Evolutionary conservation across 345 rosid species (phyloP).

Genomic region (Boechera divaricarpa): DNA sequence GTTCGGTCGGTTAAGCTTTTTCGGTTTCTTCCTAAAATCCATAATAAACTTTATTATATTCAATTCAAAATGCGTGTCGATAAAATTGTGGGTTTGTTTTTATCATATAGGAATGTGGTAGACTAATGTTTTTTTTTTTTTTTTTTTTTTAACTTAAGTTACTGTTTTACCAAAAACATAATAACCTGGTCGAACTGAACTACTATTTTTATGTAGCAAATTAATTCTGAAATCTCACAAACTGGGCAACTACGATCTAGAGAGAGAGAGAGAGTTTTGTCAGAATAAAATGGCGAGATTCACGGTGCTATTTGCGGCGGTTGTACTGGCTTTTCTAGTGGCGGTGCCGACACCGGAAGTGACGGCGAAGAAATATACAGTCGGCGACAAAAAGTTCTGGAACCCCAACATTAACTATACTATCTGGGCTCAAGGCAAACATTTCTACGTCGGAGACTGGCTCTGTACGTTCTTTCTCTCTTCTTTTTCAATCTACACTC

Average conservation of each 20-base stretch:
- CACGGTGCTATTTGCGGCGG: constrained; percentile 40
- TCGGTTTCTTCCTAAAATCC: too few species aligned
- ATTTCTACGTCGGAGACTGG: constrained; percentile 91
- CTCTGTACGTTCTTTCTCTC: constrained; percentile 64
- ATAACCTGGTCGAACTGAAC: not conserved
- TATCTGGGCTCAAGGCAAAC: constrained; percentile 72
- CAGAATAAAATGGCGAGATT: constrained; percentile 35
- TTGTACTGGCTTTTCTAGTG: constrained; percentile 46
- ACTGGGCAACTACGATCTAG: constrained; percentile 6
- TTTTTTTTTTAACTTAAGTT: too few species aligned
- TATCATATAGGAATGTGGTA: too few species aligned
- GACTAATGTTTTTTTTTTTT: too few species aligned
- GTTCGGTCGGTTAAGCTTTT: too few species aligned
- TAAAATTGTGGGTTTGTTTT: too few species aligned
- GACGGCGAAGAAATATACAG: constrained; percentile 56
- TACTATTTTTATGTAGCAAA: not conserved
- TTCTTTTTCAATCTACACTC: constrained; percentile 3
- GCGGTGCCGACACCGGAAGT: constrained; percentile 54
- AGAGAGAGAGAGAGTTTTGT: not conserved
- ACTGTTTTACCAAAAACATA: too few species aligned
- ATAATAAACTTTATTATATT: too few species aligned
- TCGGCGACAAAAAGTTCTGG: constrained; percentile 59
- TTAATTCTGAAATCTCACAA: constrained; percentile 6
- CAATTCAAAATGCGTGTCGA: too few species aligned
- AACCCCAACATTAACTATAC: constrained; percentile 67